Conservation (phyloP, 2,329 filamentous ascomycete species). For the Diaporthe sp. region DNA sequence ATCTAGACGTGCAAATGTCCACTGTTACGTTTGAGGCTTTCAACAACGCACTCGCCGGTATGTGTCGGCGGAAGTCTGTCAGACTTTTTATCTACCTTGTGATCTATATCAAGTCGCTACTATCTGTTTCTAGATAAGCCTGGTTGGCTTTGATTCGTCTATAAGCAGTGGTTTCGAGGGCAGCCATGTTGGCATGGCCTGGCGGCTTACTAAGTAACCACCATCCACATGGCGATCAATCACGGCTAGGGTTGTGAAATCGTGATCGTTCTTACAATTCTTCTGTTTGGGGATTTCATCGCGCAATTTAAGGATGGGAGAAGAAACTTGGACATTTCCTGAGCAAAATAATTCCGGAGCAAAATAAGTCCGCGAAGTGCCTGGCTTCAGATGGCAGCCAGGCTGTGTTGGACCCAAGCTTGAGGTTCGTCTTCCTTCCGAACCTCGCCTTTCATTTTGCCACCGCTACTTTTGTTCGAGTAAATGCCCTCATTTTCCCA, state of each 20-base stretch:
- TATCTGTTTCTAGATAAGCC: not conserved
- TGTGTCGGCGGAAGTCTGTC: not conserved
- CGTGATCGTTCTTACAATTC: not conserved
- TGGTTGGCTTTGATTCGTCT: not conserved
- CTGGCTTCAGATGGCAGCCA: not conserved
- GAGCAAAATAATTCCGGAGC: not conserved
- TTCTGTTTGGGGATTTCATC: too few relatives aligned
- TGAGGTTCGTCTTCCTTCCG: not conserved
- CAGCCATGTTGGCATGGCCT: not conserved
- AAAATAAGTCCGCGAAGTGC: not conserved
- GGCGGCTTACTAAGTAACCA: constrained; percentile 9
- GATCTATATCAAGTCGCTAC: not conserved
- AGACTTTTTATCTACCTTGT: not conserved
- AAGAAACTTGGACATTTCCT: not conserved
- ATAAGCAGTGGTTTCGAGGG: not conserved
- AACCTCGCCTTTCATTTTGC: not conserved
- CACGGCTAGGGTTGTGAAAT: not conserved
- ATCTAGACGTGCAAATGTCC: not conserved
- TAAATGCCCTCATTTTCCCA: not conserved
- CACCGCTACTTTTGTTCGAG: not conserved
- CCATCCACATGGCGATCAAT: not conserved
- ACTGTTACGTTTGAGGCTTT: not conserved
- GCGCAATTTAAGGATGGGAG: not conserved
- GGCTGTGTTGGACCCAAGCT: not conserved
- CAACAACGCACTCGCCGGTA: not conserved